Evolutionary conservation across 805 yeast genomes (phyloP), one percentile per base, ranked within the genome.

Genomic region (Saturnispora silvae): DNA sequence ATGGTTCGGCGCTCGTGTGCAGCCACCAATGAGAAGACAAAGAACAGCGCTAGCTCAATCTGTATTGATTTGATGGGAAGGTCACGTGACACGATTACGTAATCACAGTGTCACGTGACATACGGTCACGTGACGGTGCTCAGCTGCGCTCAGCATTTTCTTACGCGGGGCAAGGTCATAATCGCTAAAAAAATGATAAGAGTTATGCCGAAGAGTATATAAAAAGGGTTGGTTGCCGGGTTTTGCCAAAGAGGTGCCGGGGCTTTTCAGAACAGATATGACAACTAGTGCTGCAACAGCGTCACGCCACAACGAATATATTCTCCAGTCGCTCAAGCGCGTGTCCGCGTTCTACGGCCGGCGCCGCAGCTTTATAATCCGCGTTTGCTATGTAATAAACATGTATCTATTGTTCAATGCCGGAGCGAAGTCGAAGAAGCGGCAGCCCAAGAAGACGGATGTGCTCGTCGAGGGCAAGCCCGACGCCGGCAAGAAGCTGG

Each of bases 1-100:
- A 31, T 81, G 92, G 82, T 52, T 65, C 17, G 85, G 81, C 5
- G 86, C 86, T 11, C 69, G 67, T 51, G 85, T 75, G 35, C 57
- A 29, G n/a, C 45, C 45, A 2, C 15, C 36, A 11, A 11, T 22
- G 13, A 17, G 42, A 20, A 19, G 24, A 24, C 33, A 20, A 11
- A 22, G 23, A 10, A 15, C 22, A 25, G 28, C 19, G 20, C 17
- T 28, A 17, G 26, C 22, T 13, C 22, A 11, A 11, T 34, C 37
- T 17, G 31, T 29, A n/a, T 17, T 34, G 14, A n/a, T 34, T 28
- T 34, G 18, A 28, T 14, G 7, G 3, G 15, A 9, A 5, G 14
- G 6, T 29, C 15, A 7, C 17, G n/a, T 14, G n/a, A n/a, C 8
- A 24, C 11, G 5, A 20, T 23, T 7, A 18, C 23, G 14, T 13